These are phyloP conservation scores for Stephania yunnanensis DNA, from an alignment of 164 flowering plant species.

Conservation along the genomic window DNA sequence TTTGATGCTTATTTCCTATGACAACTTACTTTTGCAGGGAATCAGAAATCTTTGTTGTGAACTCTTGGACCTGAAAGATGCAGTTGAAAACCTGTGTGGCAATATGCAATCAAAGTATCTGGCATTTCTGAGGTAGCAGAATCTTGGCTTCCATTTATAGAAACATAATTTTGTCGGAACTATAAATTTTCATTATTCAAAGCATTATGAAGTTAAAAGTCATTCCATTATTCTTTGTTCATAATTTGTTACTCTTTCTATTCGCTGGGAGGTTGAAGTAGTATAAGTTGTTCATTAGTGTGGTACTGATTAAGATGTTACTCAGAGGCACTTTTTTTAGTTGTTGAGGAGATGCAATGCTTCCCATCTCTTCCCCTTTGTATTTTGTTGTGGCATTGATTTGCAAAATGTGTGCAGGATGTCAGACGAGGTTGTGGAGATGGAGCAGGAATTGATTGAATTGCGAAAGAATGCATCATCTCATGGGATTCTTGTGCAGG, in stretches of 20 bases:
- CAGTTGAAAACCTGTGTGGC: slow-evolving; percentile 86
- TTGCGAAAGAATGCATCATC: slow-evolving; percentile 79
- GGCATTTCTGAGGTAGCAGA: slow-evolving; percentile 77
- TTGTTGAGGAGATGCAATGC: too few species aligned
- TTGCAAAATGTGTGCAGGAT: slow-evolving; percentile 39
- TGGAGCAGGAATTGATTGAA: slow-evolving; percentile 80
- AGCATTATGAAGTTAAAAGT: neutral
- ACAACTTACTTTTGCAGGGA: slow-evolving; percentile 46
- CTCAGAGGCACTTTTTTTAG: too few species aligned
- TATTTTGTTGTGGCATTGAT: neutral
- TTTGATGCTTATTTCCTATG: too few species aligned
- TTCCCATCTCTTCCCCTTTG: neutral
- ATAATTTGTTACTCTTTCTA: too few species aligned
- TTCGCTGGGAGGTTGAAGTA: too few species aligned
- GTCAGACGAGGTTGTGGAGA: slow-evolving; percentile 90
- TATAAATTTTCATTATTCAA: neutral
- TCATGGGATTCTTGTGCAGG: slow-evolving; percentile 85
- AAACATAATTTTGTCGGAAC: neutral
- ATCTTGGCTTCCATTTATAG: neutral
- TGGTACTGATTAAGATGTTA: neutral
- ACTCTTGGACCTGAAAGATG: slow-evolving; percentile 92
- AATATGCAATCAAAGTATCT: slow-evolving; percentile 73
- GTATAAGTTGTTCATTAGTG: too few species aligned
- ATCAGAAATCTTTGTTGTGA: slow-evolving; percentile 88
- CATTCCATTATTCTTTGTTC: neutral